Evolutionary conservation across 192 early-diverging fungal genomes (phyloP).

Genomic region (Podochytrium sp.): DNA sequence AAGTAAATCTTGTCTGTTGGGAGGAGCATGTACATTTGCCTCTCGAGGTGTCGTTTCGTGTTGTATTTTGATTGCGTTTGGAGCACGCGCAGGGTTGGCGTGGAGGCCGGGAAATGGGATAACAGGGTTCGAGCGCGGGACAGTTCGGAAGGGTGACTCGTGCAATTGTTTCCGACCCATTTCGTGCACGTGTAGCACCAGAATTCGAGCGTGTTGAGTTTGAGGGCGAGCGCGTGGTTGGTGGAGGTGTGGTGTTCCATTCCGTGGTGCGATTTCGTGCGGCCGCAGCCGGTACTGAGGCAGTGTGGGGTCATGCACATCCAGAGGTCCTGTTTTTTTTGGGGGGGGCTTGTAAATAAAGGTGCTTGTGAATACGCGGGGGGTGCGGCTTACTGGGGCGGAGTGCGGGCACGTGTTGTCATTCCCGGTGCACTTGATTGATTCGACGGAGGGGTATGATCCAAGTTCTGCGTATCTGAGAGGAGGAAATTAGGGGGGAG

Average conservation of each 20-base stretch:
- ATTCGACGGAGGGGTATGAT: neutral
- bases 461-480: neutral
- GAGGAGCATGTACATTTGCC: conserved; percentile 15
- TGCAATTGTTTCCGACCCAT: conserved; percentile 21
- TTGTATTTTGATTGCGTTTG: conserved; percentile 7
- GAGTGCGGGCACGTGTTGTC: too few species aligned
- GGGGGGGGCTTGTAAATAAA: too few species aligned
- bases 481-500: too few species aligned
- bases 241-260: conserved; percentile 3
- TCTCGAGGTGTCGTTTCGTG: conserved; percentile 13
- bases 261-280: conserved; percentile 21
- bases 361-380: too few species aligned
- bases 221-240: conserved; percentile 7
- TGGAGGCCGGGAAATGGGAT: neutral
- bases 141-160: neutral
- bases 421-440: too few species aligned
- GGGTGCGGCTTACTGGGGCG: too few species aligned
- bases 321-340: conserved; percentile 16
- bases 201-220: conserved; percentile 27
- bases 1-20: conserved; percentile 21
- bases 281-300: conserved; percentile 2
- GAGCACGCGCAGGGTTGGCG: neutral
- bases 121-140: neutral
- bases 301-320: conserved; percentile 27
- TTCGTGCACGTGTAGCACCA: conserved; percentile 28